A percentile compares a stretch with the other conserved stretches of the same genome.
phyloP scores from a whole-genome alignment of 73 alveolate genomes.

The Symbiodinium pilosum region DNA sequence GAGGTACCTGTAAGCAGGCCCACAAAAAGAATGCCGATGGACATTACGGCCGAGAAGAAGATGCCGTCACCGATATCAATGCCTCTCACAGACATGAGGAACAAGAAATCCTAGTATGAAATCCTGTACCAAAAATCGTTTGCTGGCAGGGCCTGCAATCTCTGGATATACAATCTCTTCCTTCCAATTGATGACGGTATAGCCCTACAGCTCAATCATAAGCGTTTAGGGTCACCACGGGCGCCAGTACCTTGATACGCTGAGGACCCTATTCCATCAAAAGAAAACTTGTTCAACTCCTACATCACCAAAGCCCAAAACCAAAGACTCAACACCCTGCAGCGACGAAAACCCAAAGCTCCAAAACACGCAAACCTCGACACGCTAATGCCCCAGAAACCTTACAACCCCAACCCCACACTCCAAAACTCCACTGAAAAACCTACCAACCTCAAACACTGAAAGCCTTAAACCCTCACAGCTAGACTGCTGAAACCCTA shows the following conservation, averaged over 20 bases:
- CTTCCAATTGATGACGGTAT: no score
- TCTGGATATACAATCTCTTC: no score
- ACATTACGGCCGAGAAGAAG: conserved; percentile 56
- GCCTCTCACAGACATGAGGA: conserved; percentile 44
- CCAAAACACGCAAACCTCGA: no score
- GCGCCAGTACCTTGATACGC: neutral
- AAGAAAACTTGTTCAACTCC: neutral
- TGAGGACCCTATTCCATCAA: neutral
- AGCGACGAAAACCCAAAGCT: neutral
- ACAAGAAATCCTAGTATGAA: no score
- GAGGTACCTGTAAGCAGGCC: neutral
- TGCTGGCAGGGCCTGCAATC: no score
- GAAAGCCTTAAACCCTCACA: neutral
- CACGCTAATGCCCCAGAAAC: neutral
- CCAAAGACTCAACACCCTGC: neutral
- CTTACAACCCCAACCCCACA: neutral
- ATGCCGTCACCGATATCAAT: conserved; percentile 47
- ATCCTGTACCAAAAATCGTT: no score
- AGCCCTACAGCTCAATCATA: no score
- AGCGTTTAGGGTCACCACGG: no score
- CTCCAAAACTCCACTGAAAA: neutral
- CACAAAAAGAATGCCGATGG: neutral
- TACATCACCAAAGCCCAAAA: neutral
- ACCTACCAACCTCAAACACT: neutral
- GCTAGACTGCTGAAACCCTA: no score